These are phyloP conservation scores for Carex littledalei DNA, from an alignment of 176 grass and related monocot genomes.

Conservation along the genomic window DNA sequence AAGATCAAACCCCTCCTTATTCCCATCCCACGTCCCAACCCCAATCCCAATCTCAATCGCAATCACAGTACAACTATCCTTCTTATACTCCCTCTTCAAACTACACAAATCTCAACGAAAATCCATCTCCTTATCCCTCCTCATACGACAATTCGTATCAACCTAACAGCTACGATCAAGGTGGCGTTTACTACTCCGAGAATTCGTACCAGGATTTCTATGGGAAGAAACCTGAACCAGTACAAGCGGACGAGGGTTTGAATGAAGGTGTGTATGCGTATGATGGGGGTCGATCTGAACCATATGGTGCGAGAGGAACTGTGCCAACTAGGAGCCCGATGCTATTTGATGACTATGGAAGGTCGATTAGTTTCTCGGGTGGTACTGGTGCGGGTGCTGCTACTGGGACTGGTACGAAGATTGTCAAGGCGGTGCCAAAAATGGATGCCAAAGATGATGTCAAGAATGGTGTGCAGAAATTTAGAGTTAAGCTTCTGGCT, in stretches of 20 bases:
- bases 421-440: constrained; percentile 82
- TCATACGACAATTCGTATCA: constrained; percentile 55
- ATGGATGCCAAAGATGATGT: constrained; percentile 61
- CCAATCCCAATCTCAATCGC: constrained; percentile 22
- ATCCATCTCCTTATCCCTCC: constrained; percentile 28
- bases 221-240: constrained; percentile 16
- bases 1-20: constrained; percentile 41
- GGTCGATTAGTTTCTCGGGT: constrained; percentile 58
- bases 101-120: constrained; percentile 19
- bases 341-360: constrained; percentile 92
- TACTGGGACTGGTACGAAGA: constrained; percentile 41
- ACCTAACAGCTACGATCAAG: constrained; percentile 33
- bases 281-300: constrained; percentile 41
- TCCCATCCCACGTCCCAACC: constrained; percentile 41
- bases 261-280: constrained; percentile 75
- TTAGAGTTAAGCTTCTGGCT: constrained; percentile 80
- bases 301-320: constrained; percentile 67
- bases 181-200: constrained; percentile 13
- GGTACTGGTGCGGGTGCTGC: constrained; percentile 10
- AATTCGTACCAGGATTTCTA: constrained; percentile 19
- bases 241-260: constrained; percentile 32
- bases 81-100: constrained; percentile 29
- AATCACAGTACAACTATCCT: constrained; percentile 43
- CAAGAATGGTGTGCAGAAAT: constrained; percentile 76
- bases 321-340: constrained; percentile 51